Evolutionary conservation across 2,329 filamentous ascomycete genomes (phyloP).

Genomic region (Pseudomassariella vexata): DNA sequence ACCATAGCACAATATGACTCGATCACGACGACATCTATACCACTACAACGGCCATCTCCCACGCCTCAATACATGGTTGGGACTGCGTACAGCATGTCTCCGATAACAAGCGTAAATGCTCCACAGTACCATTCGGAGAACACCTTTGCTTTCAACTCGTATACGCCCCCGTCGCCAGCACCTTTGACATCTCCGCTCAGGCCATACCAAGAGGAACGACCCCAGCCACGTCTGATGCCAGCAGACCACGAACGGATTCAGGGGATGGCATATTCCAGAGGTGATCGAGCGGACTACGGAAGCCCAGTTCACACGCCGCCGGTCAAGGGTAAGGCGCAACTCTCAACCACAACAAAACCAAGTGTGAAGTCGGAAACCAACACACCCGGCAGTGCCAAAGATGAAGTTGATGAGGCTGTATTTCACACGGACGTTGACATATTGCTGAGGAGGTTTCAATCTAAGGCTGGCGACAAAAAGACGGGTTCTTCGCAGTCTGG

Average conservation of each 20-base stretch:
- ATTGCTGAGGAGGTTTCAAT: slow-evolving; percentile 83
- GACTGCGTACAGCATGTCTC: slow-evolving; percentile 35
- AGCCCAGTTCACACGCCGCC: slow-evolving; percentile 26
- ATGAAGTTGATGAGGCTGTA: slow-evolving; percentile 45
- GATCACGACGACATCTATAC: slow-evolving; percentile 28
- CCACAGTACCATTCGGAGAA: slow-evolving; percentile 36
- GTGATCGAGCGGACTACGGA: slow-evolving; percentile 9
- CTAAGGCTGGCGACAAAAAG: slow-evolving; percentile 42
- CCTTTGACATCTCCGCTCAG: slow-evolving; percentile 20
- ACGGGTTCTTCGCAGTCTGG: slow-evolving; percentile 18
- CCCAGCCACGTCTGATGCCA: slow-evolving; percentile 20
- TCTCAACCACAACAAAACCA: slow-evolving; percentile 11
- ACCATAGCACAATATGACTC: slow-evolving; percentile 45
- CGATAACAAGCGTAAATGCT: slow-evolving; percentile 34
- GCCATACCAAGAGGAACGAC: slow-evolving; percentile 20
- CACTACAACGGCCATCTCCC: slow-evolving; percentile 37
- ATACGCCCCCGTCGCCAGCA: slow-evolving; percentile 24
- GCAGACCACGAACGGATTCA: slow-evolving; percentile 22
- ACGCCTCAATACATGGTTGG: slow-evolving; percentile 41
- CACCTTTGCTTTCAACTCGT: slow-evolving; percentile 38
- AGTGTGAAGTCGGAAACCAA: too few relatives aligned
- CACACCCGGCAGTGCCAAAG: slow-evolving; percentile 39
- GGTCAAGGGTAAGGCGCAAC: slow-evolving; percentile 27
- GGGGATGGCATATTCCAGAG: slow-evolving; percentile 14
- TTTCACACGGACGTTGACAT: slow-evolving; percentile 82